Evolutionary conservation across 306 rosid species (phyloP).

Genomic region (Elaeagnus macrophylla): DNA sequence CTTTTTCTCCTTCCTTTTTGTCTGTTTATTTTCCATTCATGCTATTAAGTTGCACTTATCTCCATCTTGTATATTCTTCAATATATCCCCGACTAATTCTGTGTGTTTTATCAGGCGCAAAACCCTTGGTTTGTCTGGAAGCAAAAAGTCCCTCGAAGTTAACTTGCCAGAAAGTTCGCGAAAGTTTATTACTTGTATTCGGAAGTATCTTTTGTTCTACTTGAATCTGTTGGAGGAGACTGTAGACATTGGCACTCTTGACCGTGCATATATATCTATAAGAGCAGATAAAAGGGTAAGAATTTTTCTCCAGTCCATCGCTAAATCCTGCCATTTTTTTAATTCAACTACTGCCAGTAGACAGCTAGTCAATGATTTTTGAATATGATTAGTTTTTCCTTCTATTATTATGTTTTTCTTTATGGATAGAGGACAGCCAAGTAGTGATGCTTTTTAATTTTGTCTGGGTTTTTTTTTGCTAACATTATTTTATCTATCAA

Average conservation of each 20-base stretch:
- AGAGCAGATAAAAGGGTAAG: constrained; percentile 93
- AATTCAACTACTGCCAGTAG: not conserved
- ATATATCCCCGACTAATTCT: constrained; percentile 10
- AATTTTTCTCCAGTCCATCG: not conserved
- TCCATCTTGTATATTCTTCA: constrained; percentile 1
- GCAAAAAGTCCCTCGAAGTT: constrained; percentile 71
- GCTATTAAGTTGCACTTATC: constrained; percentile 12
- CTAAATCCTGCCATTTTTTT: constrained; percentile 1
- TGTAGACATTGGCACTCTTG: constrained; percentile 85
- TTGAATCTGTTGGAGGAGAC: constrained; percentile 89
- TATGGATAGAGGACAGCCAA: no score
- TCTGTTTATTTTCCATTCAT: constrained; percentile 1
- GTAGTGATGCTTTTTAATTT: no score
- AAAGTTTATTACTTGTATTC: constrained; percentile 90
- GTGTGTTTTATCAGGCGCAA: constrained; percentile 63
- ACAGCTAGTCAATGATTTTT: no score
- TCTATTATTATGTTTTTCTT: no score
- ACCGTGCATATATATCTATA: constrained; percentile 82
- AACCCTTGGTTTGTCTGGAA: constrained; percentile 69
- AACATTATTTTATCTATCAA: no score
- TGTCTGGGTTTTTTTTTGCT: no score
- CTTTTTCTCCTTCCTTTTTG: not conserved
- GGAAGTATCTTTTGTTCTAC: constrained; percentile 80
- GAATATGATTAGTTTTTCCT: no score
- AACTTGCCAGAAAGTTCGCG: constrained; percentile 95